Conservation (phyloP, 2,329 filamentous ascomycete species). For the Ophiostoma ulmi region DNA sequence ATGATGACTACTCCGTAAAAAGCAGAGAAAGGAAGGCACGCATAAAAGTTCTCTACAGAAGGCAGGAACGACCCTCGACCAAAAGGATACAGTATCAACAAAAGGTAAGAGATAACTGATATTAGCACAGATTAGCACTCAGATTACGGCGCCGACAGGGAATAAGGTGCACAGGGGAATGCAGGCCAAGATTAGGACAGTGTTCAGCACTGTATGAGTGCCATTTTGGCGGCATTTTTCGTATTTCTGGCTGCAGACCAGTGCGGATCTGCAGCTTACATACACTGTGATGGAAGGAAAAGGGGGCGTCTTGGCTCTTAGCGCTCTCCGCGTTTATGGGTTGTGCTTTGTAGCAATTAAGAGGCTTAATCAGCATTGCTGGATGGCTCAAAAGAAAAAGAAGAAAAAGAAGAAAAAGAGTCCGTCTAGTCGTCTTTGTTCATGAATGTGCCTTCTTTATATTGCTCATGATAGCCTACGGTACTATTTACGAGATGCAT, state of each 20-base stretch:
- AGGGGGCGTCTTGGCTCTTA: constrained; percentile 20
- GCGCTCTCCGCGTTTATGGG: constrained; percentile 20
- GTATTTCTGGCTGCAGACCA: neutral
- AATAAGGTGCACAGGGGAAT: constrained; percentile 7
- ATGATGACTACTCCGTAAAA: neutral
- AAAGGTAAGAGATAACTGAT: neutral
- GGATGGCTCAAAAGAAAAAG: no score
- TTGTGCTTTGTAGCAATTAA: neutral
- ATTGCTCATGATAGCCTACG: no score
- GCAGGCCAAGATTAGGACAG: constrained; percentile 20
- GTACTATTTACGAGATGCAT: neutral
- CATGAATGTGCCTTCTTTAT: neutral
- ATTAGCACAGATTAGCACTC: neutral
- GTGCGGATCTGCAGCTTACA: neutral
- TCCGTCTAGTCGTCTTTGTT: neutral
- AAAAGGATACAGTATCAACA: constrained; percentile 10
- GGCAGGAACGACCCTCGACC: neutral
- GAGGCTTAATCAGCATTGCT: neutral
- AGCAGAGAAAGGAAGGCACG: neutral
- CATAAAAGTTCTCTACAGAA: neutral
- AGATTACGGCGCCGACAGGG: constrained; percentile 1
- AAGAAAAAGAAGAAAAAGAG: neutral
- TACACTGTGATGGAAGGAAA: constrained; percentile 16
- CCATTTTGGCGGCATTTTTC: neutral
- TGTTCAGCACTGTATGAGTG: neutral